These are phyloP conservation scores for Phytopythium sindhum DNA, from an alignment of 352 stramenopile genomes.

Conservation along the genomic window DNA sequence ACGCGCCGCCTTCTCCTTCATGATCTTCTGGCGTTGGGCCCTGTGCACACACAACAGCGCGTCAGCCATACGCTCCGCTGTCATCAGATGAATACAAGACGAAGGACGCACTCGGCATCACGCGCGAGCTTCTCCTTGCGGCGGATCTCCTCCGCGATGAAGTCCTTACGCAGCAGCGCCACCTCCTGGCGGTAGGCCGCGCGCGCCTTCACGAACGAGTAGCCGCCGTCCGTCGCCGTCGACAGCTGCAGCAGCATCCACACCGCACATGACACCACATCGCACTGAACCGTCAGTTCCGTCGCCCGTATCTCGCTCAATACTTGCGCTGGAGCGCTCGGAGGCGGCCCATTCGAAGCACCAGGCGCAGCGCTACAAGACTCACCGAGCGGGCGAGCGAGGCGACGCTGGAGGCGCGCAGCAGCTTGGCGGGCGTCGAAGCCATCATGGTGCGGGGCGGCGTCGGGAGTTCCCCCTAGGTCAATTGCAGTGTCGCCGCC, in stretches of 20 bases:
- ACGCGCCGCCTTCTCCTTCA: conserved; percentile 84
- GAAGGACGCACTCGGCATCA: conserved; percentile 71
- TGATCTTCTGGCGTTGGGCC: conserved; percentile 74
- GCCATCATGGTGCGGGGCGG: not conserved
- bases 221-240: conserved; percentile 37
- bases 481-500: not conserved
- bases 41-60: conserved; percentile 17
- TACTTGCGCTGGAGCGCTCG: not conserved
- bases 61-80: conserved; percentile 1
- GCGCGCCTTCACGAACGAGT: conserved; percentile 75
- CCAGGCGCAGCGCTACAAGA: not conserved
- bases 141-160: conserved; percentile 65
- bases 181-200: conserved; percentile 70
- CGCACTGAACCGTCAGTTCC: not conserved
- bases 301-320: not conserved
- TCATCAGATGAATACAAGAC: not conserved
- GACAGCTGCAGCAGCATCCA: conserved; percentile 31
- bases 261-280: not conserved
- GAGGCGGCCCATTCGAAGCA: not conserved
- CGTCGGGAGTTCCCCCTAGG: not conserved
- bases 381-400: conserved; percentile 30
- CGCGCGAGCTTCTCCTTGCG: conserved; percentile 77
- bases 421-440: conserved; percentile 21
- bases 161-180: conserved; percentile 60
- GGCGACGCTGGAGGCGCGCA: conserved; percentile 19